Evolutionary conservation across 768 basidiomycete species (phyloP), one percentile per base, ranked within the genome.

Genomic region (Dacryopinax spathularia): DNA sequence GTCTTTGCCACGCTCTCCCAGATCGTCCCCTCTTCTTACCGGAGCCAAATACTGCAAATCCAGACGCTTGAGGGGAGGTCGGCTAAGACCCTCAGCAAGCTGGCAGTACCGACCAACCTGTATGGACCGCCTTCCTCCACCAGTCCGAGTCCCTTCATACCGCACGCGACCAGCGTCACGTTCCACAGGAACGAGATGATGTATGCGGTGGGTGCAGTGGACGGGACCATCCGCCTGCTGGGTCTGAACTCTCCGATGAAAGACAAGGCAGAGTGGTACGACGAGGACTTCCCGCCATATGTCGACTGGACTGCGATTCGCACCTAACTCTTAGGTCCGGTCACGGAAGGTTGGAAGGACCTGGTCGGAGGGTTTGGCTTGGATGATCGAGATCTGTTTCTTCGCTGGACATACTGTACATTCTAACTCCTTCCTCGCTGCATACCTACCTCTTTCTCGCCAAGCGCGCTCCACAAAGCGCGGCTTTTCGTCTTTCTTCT

Each of bases 101-200:
- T 81, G 63, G 77, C 71, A 64, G 70, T 86, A 16, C 71, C 79
- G 12, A 86, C 84, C 7, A 83, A 84, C 6, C 75, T 88, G 29
- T 74, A 76, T 12, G 72, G 78, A 12, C 18, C 34, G 13, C 80
- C 79, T 76, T 6, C 70, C 78, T 37, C 81, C 82, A 6, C 84
- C 82, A 15, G 22, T 59, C 48, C 33, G n/a, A 60, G 20, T 27
- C 76, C 82, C 9, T 86, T 78, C 69, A 84, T 85, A 63, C 83
- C 84, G 41, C 77, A 84, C 66, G 76, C 75, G 64, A 84, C 82
- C 43, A 84, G 86, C 33, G 75, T 91, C 60, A 77, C 80, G 1
- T 93, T 92, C 79, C 91, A 93, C 71, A 90, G 91, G 13, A 79
- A 83, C 66, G 88, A 93, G 73, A 91, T 92, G 91, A 72, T 92